These are phyloP conservation scores for Agrocybe chaxingu DNA, from an alignment of 768 basidiomycete species.

Conservation along the genomic window DNA sequence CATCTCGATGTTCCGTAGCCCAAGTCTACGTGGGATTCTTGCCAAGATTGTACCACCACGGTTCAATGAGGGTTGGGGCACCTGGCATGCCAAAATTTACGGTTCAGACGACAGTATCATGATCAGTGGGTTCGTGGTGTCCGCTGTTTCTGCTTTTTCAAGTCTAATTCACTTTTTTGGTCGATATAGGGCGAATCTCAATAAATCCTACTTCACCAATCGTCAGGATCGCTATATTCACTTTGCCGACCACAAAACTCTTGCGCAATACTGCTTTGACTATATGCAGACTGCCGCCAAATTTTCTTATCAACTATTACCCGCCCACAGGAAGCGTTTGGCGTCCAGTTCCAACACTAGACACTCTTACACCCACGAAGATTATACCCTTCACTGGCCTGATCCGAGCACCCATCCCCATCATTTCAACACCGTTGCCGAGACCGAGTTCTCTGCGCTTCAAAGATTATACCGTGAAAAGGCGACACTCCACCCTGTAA, in stretches of 20 bases:
- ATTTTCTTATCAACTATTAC: constrained; percentile 67
- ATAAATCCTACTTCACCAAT: constrained; percentile 89
- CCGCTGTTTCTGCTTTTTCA: neutral
- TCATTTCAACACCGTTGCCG: constrained; percentile 59
- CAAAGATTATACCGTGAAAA: constrained; percentile 41
- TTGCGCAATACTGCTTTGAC: constrained; percentile 82
- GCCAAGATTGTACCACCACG: constrained; percentile 81
- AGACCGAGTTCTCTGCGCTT: constrained; percentile 52
- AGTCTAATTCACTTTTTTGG: neutral
- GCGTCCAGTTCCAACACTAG: constrained; percentile 8
- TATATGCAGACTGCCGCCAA: constrained; percentile 66
- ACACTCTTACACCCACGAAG: constrained; percentile 33
- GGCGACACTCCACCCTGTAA: neutral
- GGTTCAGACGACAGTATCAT: constrained; percentile 91
- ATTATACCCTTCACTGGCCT: constrained; percentile 65
- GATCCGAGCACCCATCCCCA: constrained; percentile 65
- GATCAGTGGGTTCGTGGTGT: constrained; percentile 73
- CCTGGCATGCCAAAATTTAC: constrained; percentile 97
- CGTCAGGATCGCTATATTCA: constrained; percentile 93
- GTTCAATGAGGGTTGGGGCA: constrained; percentile 98
- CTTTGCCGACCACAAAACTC: constrained; percentile 52
- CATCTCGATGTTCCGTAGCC: constrained; percentile 84
- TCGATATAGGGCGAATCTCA: constrained; percentile 79
- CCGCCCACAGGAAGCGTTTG: constrained; percentile 8
- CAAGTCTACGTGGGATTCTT: constrained; percentile 73